These are phyloP conservation scores for Candida endomychidarum DNA, from an alignment of 805 yeast genomes.

Conservation along the genomic window DNA sequence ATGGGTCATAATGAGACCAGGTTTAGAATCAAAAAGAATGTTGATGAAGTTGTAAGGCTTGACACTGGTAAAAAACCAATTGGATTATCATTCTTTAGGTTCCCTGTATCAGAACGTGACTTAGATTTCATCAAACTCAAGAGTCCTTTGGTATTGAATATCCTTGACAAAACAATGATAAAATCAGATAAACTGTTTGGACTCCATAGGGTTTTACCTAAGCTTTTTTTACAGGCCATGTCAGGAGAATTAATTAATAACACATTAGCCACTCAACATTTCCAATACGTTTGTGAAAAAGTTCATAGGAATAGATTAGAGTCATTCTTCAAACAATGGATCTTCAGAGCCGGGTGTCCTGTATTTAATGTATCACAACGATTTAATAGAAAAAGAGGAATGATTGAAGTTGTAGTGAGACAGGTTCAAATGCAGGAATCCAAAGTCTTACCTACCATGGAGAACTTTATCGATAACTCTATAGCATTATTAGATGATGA, in stretches of 20 bases:
- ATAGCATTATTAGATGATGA: conserved; percentile 43
- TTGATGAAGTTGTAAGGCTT: conserved; percentile 65
- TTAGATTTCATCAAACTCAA: conserved; percentile 71
- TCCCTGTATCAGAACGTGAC: conserved; percentile 63
- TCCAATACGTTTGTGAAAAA: conserved; percentile 91
- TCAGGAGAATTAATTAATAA: conserved; percentile 86
- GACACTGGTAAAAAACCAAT: conserved; percentile 82
- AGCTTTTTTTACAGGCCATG: conserved; percentile 90
- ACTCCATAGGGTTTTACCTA: conserved; percentile 85
- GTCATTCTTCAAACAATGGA: conserved; percentile 89
- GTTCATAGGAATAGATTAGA: conserved; percentile 86
- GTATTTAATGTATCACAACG: conserved; percentile 84
- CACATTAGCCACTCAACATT: conserved; percentile 75
- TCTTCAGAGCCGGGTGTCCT: conserved; percentile 85
- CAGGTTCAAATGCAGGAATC: conserved; percentile 78
- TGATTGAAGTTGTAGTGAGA: conserved; percentile 90
- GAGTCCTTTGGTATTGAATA: conserved; percentile 81
- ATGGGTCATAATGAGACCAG: conserved; percentile 86
- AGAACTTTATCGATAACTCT: conserved; percentile 48
- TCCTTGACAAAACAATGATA: conserved; percentile 89
- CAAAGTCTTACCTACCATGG: conserved; percentile 37
- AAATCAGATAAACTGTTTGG: conserved; percentile 96
- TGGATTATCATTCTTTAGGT: conserved; percentile 65
- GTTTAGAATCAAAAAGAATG: conserved; percentile 61
- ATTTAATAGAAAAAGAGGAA: conserved; percentile 90